Percentiles rank a stretch among this genome's conserved stretches.
Conservation (phyloP, 148 eudicot species). For the Rhododendron vialii region DNA sequence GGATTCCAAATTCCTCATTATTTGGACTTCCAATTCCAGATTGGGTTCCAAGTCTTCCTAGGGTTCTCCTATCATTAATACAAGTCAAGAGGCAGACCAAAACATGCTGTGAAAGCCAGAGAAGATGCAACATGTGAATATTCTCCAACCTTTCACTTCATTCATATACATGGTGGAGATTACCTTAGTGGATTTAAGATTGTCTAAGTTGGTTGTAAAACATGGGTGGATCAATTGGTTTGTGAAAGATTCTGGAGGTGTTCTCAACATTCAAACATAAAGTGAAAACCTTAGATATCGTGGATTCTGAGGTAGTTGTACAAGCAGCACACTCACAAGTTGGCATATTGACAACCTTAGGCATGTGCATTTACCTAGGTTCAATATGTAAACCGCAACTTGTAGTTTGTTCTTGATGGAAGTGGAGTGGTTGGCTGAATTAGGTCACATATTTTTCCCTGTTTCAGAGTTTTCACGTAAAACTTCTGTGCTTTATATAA, state of each 20-base stretch:
- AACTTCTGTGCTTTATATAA: background rate
- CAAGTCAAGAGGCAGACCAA: background rate
- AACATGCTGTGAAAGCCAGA: background rate
- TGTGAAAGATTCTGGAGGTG: background rate
- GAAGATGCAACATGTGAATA: background rate
- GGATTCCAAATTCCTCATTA: background rate
- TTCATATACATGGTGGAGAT: background rate
- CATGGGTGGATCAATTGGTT: background rate
- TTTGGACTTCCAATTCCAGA: background rate
- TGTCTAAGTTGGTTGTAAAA: background rate
- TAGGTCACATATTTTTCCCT: background rate
- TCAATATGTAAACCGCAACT: background rate
- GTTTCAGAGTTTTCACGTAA: background rate
- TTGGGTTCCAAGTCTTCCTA: background rate
- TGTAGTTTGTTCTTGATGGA: background rate
- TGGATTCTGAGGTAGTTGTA: background rate
- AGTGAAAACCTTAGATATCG: background rate
- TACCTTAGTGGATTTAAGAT: background rate
- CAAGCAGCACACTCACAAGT: background rate
- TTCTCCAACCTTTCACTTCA: background rate
- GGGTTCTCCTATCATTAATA: background rate
- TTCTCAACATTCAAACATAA: background rate
- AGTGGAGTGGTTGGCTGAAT: background rate
- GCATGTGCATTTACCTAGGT: background rate
- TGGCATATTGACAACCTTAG: background rate